These are phyloP conservation scores for Excoecaria agallocha DNA, from an alignment of 345 rosid species.

Conservation along the genomic window DNA sequence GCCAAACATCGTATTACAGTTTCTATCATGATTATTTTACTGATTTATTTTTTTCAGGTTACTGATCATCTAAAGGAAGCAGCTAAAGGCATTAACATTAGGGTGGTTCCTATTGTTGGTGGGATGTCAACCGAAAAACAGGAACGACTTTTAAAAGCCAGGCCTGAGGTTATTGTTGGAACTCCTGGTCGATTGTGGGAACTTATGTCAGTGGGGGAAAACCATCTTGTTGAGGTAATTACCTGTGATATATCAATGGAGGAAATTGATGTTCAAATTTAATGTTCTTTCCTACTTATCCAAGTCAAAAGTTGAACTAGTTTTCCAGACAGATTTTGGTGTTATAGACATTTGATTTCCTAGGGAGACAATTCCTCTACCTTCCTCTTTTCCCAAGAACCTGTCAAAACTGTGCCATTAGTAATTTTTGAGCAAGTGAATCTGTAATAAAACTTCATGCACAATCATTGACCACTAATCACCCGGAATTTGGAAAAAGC, in stretches of 20 bases:
- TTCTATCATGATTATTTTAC: not conserved
- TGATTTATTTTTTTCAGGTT: constrained; percentile 46
- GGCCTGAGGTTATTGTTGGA: constrained; percentile 89
- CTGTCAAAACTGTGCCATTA: not conserved
- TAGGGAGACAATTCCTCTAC: not conserved
- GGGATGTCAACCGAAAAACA: constrained; percentile 93
- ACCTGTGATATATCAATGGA: not conserved
- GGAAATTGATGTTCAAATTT: not conserved
- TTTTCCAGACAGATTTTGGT: not conserved
- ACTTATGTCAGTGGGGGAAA: constrained; percentile 90
- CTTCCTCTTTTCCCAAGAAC: not conserved
- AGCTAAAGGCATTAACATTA: constrained; percentile 54
- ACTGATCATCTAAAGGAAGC: constrained; percentile 78
- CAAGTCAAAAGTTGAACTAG: not conserved
- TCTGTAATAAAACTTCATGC: not conserved
- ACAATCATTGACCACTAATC: not conserved
- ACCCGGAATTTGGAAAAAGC: not conserved
- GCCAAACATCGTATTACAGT: not conserved
- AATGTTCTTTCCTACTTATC: not conserved
- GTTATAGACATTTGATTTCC: not conserved
- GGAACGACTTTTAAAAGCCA: constrained; percentile 73
- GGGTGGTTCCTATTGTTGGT: constrained; percentile 88
- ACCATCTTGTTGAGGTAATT: constrained; percentile 82
- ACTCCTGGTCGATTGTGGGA: constrained; percentile 99
- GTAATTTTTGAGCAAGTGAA: not conserved